These are phyloP conservation scores for Lactifluus pinguis DNA, from an alignment of 768 basidiomycete genomes.

Conservation along the genomic window DNA sequence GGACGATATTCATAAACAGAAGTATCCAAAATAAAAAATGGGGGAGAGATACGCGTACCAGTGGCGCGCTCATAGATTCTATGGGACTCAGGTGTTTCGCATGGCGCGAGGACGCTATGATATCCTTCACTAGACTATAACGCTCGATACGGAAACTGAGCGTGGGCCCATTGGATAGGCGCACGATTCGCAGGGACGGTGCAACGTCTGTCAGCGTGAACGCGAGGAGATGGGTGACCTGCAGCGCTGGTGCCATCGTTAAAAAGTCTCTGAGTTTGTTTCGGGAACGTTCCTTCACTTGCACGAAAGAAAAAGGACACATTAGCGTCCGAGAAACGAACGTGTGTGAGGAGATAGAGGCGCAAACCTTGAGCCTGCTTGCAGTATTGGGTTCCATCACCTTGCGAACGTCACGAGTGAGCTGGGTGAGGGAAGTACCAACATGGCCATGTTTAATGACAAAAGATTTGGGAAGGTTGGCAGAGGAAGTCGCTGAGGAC, in stretches of 20 bases:
- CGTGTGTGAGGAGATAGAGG: background rate
- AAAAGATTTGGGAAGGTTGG: slow-evolving; percentile 74
- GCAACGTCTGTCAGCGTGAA: slow-evolving; percentile 82
- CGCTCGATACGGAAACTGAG: slow-evolving; percentile 88
- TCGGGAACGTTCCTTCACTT: slow-evolving; percentile 70
- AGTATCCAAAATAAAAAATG: background rate
- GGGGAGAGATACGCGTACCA: slow-evolving; percentile 43
- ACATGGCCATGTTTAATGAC: slow-evolving; percentile 95
- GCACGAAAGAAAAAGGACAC: slow-evolving; percentile 2
- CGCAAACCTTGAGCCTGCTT: slow-evolving; percentile 69
- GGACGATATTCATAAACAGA: background rate
- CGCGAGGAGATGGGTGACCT: slow-evolving; percentile 87
- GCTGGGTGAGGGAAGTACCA: slow-evolving; percentile 74
- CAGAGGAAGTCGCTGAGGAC: slow-evolving; percentile 25
- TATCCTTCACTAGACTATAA: slow-evolving; percentile 85
- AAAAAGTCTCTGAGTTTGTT: slow-evolving; percentile 94
- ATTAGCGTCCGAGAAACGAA: slow-evolving; percentile 13
- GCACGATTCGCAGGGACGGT: slow-evolving; percentile 78
- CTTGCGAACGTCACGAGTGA: slow-evolving; percentile 88
- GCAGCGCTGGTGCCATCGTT: slow-evolving; percentile 81
- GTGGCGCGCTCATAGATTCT: slow-evolving; percentile 86
- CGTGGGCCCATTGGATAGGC: slow-evolving; percentile 85
- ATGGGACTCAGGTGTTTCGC: slow-evolving; percentile 64
- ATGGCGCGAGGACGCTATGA: slow-evolving; percentile 54
- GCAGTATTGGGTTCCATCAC: slow-evolving; percentile 99